Percentiles rank a stretch among this genome's conserved stretches.
Evolutionary conservation across 306 rosid genomes (phyloP).

Genomic region (Myrica gale): DNA sequence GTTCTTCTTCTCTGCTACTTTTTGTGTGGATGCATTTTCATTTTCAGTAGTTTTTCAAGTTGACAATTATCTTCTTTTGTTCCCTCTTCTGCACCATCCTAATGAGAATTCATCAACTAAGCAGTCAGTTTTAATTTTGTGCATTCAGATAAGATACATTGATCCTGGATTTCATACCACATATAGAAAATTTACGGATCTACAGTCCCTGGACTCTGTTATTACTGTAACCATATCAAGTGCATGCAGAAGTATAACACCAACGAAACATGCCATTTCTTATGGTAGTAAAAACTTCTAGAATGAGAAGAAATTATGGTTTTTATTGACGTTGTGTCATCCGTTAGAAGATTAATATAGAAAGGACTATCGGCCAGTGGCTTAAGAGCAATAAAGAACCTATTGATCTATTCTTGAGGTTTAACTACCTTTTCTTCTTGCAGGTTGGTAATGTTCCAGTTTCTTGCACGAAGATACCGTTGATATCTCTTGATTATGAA

Average conservation of each 20-base stretch:
- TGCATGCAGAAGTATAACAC: neutral
- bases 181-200: neutral
- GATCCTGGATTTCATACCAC: constrained; percentile 10
- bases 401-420: neutral
- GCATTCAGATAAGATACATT: neutral
- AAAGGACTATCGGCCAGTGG: constrained; percentile 2
- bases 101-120: neutral
- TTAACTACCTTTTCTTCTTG: constrained; percentile 17
- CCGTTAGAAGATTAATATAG: neutral
- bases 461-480: constrained; percentile 70
- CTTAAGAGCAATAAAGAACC: neutral
- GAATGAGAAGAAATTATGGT: neutral
- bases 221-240: neutral
- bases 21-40: constrained; percentile 13
- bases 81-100: neutral
- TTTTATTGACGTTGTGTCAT: neutral
- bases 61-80: neutral
- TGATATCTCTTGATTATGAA: constrained; percentile 85
- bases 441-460: constrained; percentile 93
- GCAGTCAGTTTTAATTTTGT: neutral
- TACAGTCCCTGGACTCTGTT: neutral
- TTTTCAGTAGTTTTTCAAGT: constrained; percentile 14
- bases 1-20: constrained; percentile 14
- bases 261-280: neutral
- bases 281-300: neutral